Conservation (phyloP, 2,329 filamentous ascomycete species). For the Fusarium papillatum region DNA sequence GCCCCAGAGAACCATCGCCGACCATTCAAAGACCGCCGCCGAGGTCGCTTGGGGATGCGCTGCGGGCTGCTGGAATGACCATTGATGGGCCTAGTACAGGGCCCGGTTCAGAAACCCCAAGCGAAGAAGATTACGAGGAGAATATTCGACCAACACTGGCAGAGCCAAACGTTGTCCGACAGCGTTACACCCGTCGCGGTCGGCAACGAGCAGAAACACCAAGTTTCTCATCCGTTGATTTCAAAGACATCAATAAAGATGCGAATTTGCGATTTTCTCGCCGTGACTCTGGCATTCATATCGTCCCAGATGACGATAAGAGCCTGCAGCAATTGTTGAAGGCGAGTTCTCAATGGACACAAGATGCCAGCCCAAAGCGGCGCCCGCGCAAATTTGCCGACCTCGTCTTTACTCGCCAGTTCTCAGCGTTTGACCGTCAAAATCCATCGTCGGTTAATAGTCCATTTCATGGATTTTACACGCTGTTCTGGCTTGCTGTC, state of each 20-base stretch:
- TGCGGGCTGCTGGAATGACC: constrained; percentile 42
- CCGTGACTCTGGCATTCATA: constrained; percentile 41
- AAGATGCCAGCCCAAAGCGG: constrained; percentile 32
- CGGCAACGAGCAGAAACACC: constrained; percentile 9
- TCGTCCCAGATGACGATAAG: constrained; percentile 47
- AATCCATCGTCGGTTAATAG: constrained; percentile 75
- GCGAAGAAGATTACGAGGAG: constrained; percentile 62
- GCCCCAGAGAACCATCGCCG: constrained; percentile 1
- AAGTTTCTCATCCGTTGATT: constrained; percentile 18
- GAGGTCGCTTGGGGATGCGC: constrained; percentile 46
- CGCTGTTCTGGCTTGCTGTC: constrained; percentile 82
- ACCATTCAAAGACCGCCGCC: constrained; percentile 26
- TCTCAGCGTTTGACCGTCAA: constrained; percentile 81
- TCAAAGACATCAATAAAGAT: constrained; percentile 18
- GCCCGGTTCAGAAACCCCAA: constrained; percentile 56
- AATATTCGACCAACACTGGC: constrained; percentile 46
- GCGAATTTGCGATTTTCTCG: constrained; percentile 31
- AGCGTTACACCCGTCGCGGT: constrained; percentile 24
- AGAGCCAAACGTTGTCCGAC: constrained; percentile 32
- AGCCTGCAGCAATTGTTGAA: constrained; percentile 46
- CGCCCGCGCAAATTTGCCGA: constrained; percentile 53
- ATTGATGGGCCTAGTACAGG: constrained; percentile 33
- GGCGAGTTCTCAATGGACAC: constrained; percentile 39
- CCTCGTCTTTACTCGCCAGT: constrained; percentile 79
- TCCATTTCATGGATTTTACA: constrained; percentile 85